Evolutionary conservation across 352 stramenopile species (phyloP).

Genomic region (Aphanomyces stellatus): DNA sequence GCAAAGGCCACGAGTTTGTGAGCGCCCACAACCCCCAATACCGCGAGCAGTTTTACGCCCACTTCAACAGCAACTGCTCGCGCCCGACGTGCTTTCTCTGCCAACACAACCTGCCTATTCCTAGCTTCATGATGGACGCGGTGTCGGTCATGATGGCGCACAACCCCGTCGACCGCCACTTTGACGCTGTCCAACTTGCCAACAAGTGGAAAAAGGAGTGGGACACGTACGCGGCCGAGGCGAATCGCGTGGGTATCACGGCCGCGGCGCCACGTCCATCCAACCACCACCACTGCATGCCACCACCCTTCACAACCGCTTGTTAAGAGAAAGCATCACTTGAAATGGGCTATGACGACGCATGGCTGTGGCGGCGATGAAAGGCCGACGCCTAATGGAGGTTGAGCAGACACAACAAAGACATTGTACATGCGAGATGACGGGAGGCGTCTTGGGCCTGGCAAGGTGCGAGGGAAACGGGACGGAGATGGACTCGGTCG

Average conservation of each 20-base stretch:
- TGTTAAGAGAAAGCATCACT: background rate
- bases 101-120: constrained; percentile 72
- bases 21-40: constrained; percentile 48
- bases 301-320: background rate
- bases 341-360: too few species aligned
- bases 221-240: background rate
- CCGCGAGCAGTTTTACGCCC: constrained; percentile 60
- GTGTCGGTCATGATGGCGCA: background rate
- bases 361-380: too few species aligned
- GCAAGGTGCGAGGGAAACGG: too few species aligned
- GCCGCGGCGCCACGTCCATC: background rate
- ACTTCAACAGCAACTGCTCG: constrained; percentile 60
- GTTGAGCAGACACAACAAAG: too few species aligned
- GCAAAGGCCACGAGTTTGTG: constrained; percentile 57
- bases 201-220: background rate
- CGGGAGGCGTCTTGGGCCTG: too few species aligned
- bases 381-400: too few species aligned
- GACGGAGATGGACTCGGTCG: too few species aligned
- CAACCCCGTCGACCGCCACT: background rate
- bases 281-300: background rate
- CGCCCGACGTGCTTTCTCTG: constrained; percentile 53
- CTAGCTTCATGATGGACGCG: constrained; percentile 37
- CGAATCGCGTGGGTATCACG: background rate
- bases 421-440: too few species aligned
- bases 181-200: background rate